Evolutionary conservation across 192 early-diverging fungal species (phyloP), one percentile per base, ranked within the genome.

Genomic region (Cetraspora pellucida): DNA sequence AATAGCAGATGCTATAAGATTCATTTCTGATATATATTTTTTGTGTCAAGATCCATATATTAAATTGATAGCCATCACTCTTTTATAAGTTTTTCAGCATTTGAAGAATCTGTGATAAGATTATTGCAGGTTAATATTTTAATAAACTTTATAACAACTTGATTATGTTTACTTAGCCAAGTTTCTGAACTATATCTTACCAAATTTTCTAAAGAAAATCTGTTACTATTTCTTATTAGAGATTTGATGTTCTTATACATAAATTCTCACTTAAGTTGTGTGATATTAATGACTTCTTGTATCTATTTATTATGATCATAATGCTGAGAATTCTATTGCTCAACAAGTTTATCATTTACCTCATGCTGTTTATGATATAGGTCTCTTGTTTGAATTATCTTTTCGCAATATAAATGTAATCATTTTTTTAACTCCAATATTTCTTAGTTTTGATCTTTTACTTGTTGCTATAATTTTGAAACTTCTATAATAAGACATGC

Each of bases 1-100:
- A 37, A 72, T 57, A 72, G 70, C 70, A n/a, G 70, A 72, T 52
- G 54, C 54, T 43, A 30, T 10, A 68, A 68, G 66, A 44, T 68
- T 44, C 4, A 68, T 49, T 47, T 68, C 66, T 47, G 66, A 68
- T 46, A 68, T 44, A 47, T 68, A 68, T 49, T 68, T 68, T 46
- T 44, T 25, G 46, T 68, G 66, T 16, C 66, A 10, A 7, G 44
- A 68, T 7, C 66, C 66, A 68, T 68, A 68, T 46, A 68, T 68
- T 68, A 19, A 3, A 68, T 68, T n/a, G 7, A 68, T 44, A 7
- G 66, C 44, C 3, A 49, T n/a, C 3, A n/a, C 66, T 21, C 19
- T 46, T 68, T 68, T 31, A 46, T 19, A 68, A 46, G n/a, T 44
- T 68, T 68, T 49, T 47, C 63, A 28, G 13, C 4, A 23, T 6